A percentile compares a stretch with the other conserved stretches of the same genome.
Conservation (phyloP, 805 yeast species). For the Zygotorulaspora sp. region DNA sequence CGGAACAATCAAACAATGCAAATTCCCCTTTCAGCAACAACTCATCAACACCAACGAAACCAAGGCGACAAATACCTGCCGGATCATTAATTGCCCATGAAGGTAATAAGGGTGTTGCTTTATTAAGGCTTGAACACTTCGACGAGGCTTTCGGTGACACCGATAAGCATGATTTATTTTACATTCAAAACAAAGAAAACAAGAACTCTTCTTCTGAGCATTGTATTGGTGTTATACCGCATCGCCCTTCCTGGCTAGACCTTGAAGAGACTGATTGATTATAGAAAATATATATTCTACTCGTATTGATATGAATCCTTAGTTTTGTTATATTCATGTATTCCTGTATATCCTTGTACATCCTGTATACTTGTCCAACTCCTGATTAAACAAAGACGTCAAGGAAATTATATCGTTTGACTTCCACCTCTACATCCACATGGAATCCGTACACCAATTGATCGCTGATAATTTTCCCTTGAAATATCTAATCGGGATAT, state of each 20-base stretch:
- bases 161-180: slow-evolving; percentile 26
- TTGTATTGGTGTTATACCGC: slow-evolving; percentile 18
- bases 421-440: neutral
- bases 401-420: neutral
- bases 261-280: neutral
- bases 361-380: no score
- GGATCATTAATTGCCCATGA: slow-evolving; percentile 58
- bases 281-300: no score
- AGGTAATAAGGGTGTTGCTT: slow-evolving; percentile 63
- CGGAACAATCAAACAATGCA: neutral
- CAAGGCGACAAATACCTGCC: slow-evolving; percentile 39
- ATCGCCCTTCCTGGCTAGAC: slow-evolving; percentile 28
- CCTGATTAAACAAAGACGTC: no score
- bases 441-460: neutral
- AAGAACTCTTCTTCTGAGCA: slow-evolving; percentile 1
- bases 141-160: slow-evolving; percentile 21
- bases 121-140: slow-evolving; percentile 48
- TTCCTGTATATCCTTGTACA: neutral
- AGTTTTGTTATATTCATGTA: neutral
- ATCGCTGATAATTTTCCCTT: neutral
- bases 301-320: no score
- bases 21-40: slow-evolving; percentile 38
- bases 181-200: slow-evolving; percentile 5
- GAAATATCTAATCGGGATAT: no score
- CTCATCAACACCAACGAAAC: slow-evolving; percentile 12